Conservation (phyloP, 225 moss, liverwort and hornwort genomes). For the Antitrichia curtipendula region DNA sequence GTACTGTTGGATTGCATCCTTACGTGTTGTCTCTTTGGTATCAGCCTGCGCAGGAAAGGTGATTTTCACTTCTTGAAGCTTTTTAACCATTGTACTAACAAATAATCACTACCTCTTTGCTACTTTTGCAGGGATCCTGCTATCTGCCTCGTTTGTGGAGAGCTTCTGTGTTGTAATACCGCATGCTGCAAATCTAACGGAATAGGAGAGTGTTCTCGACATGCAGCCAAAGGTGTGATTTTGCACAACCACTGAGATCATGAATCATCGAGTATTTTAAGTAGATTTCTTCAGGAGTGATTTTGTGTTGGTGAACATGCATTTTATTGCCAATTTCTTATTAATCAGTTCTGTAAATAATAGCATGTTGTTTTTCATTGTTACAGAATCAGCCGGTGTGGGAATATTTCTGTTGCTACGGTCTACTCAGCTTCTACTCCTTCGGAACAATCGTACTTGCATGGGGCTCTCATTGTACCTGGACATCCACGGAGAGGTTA, state of each 20-base stretch:
- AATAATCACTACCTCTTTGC: neutral
- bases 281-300: neutral
- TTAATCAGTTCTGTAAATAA: neutral
- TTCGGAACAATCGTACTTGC: conserved; percentile 39
- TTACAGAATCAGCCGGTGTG: conserved; percentile 45
- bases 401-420: conserved; percentile 43
- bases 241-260: neutral
- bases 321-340: neutral
- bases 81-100: neutral
- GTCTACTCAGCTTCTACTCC: conserved; percentile 43
- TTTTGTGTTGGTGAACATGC: neutral
- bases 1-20: neutral
- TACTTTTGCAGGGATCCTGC: conserved; percentile 34
- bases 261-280: neutral
- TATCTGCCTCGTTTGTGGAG: conserved; percentile 43
- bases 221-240: conserved; percentile 29
- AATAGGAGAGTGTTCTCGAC: conserved; percentile 35
- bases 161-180: conserved; percentile 20
- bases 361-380: neutral
- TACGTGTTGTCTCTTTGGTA: neutral
- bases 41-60: neutral
- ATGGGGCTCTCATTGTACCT: conserved; percentile 41
- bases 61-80: neutral
- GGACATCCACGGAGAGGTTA: conserved; percentile 43
- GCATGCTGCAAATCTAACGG: conserved; percentile 10